Evolutionary conservation across 768 basidiomycete genomes (phyloP).

Genomic region (Lentinus tigrinus): DNA sequence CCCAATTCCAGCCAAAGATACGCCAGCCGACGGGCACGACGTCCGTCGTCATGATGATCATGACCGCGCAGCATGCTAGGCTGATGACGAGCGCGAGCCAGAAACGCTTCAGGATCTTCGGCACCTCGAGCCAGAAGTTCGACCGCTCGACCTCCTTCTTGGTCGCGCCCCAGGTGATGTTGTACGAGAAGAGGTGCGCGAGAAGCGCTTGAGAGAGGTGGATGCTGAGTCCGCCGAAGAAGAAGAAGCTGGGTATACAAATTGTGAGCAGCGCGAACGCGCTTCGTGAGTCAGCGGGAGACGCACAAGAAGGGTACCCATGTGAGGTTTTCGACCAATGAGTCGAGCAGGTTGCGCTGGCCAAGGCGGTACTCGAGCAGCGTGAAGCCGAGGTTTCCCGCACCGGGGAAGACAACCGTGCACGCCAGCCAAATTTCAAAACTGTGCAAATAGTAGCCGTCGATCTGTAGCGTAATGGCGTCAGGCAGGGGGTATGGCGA

Average conservation of each 20-base stretch:
- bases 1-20: conserved; percentile 62
- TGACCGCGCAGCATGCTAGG: conserved; percentile 46
- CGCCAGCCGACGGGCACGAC: conserved; percentile 66
- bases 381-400: conserved; percentile 69
- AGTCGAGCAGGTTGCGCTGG: conserved; percentile 45
- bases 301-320: conserved; percentile 77
- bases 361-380: conserved; percentile 71
- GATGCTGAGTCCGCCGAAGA: conserved; percentile 56
- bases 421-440: conserved; percentile 77
- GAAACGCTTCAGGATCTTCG: conserved; percentile 78
- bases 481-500: not conserved
- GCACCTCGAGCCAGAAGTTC: conserved; percentile 89
- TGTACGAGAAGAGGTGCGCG: conserved; percentile 58
- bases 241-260: conserved; percentile 38
- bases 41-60: conserved; percentile 50
- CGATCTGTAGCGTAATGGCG: conserved; percentile 36
- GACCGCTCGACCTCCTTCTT: conserved; percentile 84
- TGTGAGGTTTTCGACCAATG: conserved; percentile 55
- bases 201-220: conserved; percentile 53
- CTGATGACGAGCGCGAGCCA: conserved; percentile 61
- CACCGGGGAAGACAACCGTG: conserved; percentile 64
- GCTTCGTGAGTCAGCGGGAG: not conserved
- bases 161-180: conserved; percentile 57
- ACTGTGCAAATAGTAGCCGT: conserved; percentile 68
- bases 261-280: conserved; percentile 5